These are phyloP conservation scores for Lolium multiflorum DNA, from an alignment of 176 grass and related monocot genomes.

Conservation along the genomic window DNA sequence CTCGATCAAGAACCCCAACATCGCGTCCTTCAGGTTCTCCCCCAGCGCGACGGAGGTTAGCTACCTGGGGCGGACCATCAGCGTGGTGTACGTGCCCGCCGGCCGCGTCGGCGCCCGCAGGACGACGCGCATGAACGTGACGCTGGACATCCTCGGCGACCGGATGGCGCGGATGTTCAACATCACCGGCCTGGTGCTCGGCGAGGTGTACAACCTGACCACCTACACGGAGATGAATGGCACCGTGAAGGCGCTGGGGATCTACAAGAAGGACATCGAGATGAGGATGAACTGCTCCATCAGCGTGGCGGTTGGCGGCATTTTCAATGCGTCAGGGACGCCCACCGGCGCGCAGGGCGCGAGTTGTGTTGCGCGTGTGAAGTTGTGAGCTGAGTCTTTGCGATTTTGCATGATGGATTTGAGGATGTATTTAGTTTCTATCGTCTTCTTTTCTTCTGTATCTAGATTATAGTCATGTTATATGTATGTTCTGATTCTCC, in stretches of 20 bases:
- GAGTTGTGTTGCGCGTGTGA: slow-evolving; percentile 36
- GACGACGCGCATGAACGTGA: slow-evolving; percentile 59
- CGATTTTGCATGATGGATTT: background rate
- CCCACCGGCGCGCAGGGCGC: slow-evolving; percentile 35
- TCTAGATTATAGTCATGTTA: background rate
- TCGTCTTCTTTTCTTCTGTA: background rate
- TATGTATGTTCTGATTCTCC: background rate
- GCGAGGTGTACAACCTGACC: slow-evolving; percentile 52
- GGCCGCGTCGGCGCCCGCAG: slow-evolving; percentile 50
- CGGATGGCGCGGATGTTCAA: slow-evolving; percentile 45
- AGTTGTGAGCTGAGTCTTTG: background rate
- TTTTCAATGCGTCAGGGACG: background rate
- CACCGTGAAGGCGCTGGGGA: slow-evolving; percentile 55
- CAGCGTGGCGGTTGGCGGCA: slow-evolving; percentile 33
- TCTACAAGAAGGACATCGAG: slow-evolving; percentile 68
- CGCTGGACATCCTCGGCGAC: slow-evolving; percentile 65
- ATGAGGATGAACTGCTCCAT: slow-evolving; percentile 64
- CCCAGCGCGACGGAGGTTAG: slow-evolving; percentile 55
- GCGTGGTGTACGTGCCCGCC: slow-evolving; percentile 62
- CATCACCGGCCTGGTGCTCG: slow-evolving; percentile 42
- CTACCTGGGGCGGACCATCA: slow-evolving; percentile 48
- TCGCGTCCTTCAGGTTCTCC: slow-evolving; percentile 66
- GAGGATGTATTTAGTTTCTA: background rate
- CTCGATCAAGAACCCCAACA: slow-evolving; percentile 81
- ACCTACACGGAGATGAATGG: slow-evolving; percentile 66